These are phyloP conservation scores for Mucor lusitanicus DNA, from an alignment of 371 early-diverging fungal genomes.

Conservation along the genomic window DNA sequence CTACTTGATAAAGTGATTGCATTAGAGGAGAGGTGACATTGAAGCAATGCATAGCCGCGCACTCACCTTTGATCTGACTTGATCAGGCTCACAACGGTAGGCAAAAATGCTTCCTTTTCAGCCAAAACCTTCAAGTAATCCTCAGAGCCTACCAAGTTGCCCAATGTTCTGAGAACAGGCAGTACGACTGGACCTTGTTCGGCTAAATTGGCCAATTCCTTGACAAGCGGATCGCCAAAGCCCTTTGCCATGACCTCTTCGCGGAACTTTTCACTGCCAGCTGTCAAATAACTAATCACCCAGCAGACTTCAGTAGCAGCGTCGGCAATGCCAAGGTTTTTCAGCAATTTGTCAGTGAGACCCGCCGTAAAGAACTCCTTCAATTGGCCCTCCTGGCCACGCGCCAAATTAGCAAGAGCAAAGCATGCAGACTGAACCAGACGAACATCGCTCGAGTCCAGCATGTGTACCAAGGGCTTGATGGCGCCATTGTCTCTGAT, in stretches of 20 bases:
- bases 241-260: conserved; percentile 50
- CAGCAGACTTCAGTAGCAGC: conserved; percentile 72
- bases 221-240: conserved; percentile 41
- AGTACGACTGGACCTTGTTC: conserved; percentile 50
- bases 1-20: conserved; percentile 31
- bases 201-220: conserved; percentile 12
- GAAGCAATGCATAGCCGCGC: neutral
- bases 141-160: conserved; percentile 61
- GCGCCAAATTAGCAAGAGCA: conserved; percentile 75
- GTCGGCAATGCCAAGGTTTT: conserved; percentile 25
- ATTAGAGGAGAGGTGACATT: neutral
- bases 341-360: conserved; percentile 15
- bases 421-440: conserved; percentile 76
- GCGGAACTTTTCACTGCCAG: conserved; percentile 57
- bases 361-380: conserved; percentile 14
- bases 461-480: conserved; percentile 55
- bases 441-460: conserved; percentile 39
- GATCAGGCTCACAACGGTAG: conserved; percentile 47
- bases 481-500: conserved; percentile 65
- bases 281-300: conserved; percentile 71
- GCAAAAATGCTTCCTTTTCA: conserved; percentile 48
- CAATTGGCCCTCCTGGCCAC: conserved; percentile 55
- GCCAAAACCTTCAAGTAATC: conserved; percentile 54
- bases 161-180: conserved; percentile 68
- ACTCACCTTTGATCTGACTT: conserved; percentile 62